Evolutionary conservation across 1,284 basidiomycete genomes (phyloP), one percentile per base, ranked within the genome.

Genomic region (Fomitopsis pinicola): DNA sequence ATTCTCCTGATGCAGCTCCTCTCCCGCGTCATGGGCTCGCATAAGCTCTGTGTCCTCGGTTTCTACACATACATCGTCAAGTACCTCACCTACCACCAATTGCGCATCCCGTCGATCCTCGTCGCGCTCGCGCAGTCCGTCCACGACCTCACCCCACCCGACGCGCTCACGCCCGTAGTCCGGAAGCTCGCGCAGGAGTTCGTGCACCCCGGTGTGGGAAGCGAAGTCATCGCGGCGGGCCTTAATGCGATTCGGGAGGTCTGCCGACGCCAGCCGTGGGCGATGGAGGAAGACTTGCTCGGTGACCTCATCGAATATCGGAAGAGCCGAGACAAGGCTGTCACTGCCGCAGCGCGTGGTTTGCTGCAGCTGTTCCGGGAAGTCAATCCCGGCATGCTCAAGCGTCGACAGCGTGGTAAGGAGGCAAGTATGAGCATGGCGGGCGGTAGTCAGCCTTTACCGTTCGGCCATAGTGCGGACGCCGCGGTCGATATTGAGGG

Each of bases 61-160:
- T 98, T 98, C 78, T 99, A 99, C 80, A 93, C 93, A 19, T 99
- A 98, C 79, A 86, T 98, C 73, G 83, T 97, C 80, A 94, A 92
- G 73, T 99, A 98, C 76, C 88, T 99, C 68, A 86, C 89, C 5
- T 89, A 97, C 73, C 92, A 95, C 72, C 97, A 99, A 77, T 87
- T 97, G 30, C 91, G 93, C 64, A 91, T 98, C 57, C 97, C 97
- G 3, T 83, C 94, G 55, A 97, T 99, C 74, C 89, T 99, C 62
- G 97, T 95, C 62, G 86, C 94, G 2, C 87, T 99, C 62, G 97
- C 97, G 17, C 95, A 98, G 74, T 96, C 94, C 15, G 93, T 97
- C 1, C 97, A 99, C 75, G 93, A 96, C 55, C 84, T 97, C 59
- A 98, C 96, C 0, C 97, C 96, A 2, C 97, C 97, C 0, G 96